phyloP scores from a whole-genome alignment of 2,329 filamentous ascomycete genomes.

The Arachnomyces sp. region DNA sequence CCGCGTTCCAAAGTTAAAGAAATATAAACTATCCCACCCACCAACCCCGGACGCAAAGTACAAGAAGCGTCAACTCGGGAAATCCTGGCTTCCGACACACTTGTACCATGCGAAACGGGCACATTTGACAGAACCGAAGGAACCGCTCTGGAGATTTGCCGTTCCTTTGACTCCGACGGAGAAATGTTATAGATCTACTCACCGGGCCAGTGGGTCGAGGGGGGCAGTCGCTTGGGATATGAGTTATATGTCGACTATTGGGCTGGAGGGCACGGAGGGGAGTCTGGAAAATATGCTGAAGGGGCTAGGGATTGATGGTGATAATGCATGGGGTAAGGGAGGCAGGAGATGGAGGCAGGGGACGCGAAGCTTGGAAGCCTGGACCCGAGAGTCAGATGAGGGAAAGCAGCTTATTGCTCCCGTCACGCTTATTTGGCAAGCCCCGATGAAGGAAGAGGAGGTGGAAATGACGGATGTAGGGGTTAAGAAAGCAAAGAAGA shows the following conservation, averaged over 20 bases:
- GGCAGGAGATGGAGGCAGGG: conserved; percentile 64
- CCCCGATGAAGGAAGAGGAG: conserved; percentile 26
- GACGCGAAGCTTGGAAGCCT: conserved; percentile 49
- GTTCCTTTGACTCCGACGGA: conserved; percentile 77
- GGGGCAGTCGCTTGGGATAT: conserved; percentile 85
- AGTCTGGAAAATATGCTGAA: conserved; percentile 60
- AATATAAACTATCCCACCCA: conserved; percentile 60
- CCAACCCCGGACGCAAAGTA: conserved; percentile 60
- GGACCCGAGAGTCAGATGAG: conserved; percentile 49
- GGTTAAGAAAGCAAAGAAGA: conserved; percentile 15
- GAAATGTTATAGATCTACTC: conserved; percentile 81
- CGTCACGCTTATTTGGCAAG: conserved; percentile 68
- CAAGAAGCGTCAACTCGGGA: conserved; percentile 74
- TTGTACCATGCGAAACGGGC: conserved; percentile 89
- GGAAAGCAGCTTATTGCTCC: conserved; percentile 57
- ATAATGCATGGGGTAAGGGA: conserved; percentile 54
- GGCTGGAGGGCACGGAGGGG: conserved; percentile 57
- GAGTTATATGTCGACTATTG: conserved; percentile 86
- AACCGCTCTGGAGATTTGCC: conserved; percentile 83
- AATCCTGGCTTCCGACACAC: conserved; percentile 93
- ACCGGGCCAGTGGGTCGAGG: conserved; percentile 65
- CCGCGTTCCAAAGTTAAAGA: conserved; percentile 57
- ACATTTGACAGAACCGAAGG: conserved; percentile 69
- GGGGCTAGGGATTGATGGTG: conserved; percentile 51
- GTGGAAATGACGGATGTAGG: conserved; percentile 29